Evolutionary conservation across 1,139 yeast species (phyloP), one percentile per base, ranked within the genome.

Genomic region (Geotrichum reessii): DNA sequence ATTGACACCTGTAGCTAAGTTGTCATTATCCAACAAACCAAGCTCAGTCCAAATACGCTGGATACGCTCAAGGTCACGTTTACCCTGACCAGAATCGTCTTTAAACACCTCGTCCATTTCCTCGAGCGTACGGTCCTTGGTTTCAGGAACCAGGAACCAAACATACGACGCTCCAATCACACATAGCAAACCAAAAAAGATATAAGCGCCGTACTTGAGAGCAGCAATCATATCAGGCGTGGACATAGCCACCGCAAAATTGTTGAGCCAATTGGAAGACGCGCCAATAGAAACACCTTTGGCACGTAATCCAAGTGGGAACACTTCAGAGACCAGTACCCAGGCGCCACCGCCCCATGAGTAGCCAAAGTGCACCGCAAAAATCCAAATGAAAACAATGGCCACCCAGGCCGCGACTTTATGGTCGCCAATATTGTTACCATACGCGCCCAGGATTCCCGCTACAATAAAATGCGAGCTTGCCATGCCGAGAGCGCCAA

Each of bases 261-360:
- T 87, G 69, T 83, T 86, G 63, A 86, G 72, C 95, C 95, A 87
- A 74, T 87, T 87, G 53, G 89, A 79, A 14, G 92, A 86, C 27
- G 87, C 84, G 54, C 88, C 82, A 57, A 86, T 70, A 21, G 92
- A 83, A 62, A 86, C 85, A 12, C 91, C 87, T 72, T 84, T 85
- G 67, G 87, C 89, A 74, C 95, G 80, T 61, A 85, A 81, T 60
- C 85, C 80, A 63, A 87, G 78, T 59, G 90, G 85, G 77, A 80
- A 87, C 61, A 85, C 78, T 72, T 87, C 95, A 56, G 89, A 87
- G 63, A 85, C 79, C 61, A 86, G 76, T 55, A 88, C 91, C 93
- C 93, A 87, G 50, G 83, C 82, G 59, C 83, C 78, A 51, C 92
- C 92, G 68, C 93, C 95, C 92, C 92, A 87, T 33, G 91, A 79